phyloP scores from a whole-genome alignment of 345 rosid genomes.

The Melaleuca quinquenervia region DNA sequence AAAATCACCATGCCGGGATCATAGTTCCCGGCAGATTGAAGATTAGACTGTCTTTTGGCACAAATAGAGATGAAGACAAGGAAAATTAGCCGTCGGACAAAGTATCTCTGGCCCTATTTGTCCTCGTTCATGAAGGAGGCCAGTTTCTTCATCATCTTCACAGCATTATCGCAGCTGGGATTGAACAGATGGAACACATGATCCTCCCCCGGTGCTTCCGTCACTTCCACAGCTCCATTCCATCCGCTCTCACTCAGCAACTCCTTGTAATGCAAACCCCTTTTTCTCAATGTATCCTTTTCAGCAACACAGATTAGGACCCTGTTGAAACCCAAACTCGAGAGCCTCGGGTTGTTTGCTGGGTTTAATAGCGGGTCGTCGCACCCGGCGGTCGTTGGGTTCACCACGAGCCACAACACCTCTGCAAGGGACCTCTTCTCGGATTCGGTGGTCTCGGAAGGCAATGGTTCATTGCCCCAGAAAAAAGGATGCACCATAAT shows the following conservation, averaged over 20 bases:
- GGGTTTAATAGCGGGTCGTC: conserved; percentile 28
- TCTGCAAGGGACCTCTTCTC: background rate
- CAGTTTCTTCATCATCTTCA: conserved; percentile 7
- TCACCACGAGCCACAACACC: conserved; percentile 6
- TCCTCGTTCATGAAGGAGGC: conserved; percentile 6
- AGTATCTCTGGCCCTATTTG: background rate
- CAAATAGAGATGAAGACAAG: background rate
- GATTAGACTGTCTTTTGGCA: background rate
- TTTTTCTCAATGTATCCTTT: conserved; percentile 10
- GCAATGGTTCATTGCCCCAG: conserved; percentile 9
- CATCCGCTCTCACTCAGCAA: conserved; percentile 13
- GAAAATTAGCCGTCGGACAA: too few species aligned
- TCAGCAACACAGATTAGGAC: conserved; percentile 23
- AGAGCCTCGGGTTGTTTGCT: conserved; percentile 2
- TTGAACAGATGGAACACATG: conserved; percentile 28
- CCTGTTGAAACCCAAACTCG: conserved; percentile 9
- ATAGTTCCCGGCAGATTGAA: too few species aligned
- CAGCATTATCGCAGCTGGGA: conserved; percentile 11
- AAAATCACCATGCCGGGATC: too few species aligned
- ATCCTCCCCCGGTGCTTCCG: conserved; percentile 17
- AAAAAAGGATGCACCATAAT: conserved; percentile 25
- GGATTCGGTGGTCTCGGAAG: background rate
- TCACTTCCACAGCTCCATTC: conserved; percentile 12
- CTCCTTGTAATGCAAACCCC: conserved; percentile 21
- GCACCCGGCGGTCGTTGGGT: conserved; percentile 9